Conservation (phyloP, 345 rosid species). For the Laguncularia racemosa region DNA sequence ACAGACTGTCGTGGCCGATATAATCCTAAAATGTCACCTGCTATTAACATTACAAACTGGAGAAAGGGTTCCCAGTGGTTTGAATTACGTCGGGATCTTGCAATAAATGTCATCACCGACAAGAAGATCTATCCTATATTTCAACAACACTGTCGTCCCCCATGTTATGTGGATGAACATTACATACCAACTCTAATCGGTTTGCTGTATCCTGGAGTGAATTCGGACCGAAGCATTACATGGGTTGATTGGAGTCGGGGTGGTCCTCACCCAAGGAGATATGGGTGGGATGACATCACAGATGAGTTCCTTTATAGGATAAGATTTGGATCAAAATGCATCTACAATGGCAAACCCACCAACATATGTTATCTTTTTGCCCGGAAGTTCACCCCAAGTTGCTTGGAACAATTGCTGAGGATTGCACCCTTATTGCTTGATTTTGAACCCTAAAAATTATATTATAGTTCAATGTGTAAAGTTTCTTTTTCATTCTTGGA, state of each 20-base stretch:
- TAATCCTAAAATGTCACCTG: constrained; percentile 47
- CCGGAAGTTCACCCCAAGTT: constrained; percentile 43
- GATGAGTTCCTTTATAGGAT: constrained; percentile 46
- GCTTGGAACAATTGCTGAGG: constrained; percentile 52
- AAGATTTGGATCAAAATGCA: constrained; percentile 33
- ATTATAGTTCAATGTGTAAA: not conserved
- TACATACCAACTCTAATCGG: constrained; percentile 54
- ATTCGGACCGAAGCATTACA: constrained; percentile 47
- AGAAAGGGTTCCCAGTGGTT: constrained; percentile 87
- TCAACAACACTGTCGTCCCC: constrained; percentile 27
- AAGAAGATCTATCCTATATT: constrained; percentile 35
- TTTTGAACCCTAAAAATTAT: constrained; percentile 23
- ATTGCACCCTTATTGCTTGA: constrained; percentile 44
- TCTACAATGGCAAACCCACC: constrained; percentile 32
- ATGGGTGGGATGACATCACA: constrained; percentile 31
- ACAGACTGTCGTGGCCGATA: constrained; percentile 51
- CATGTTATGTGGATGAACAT: constrained; percentile 76
- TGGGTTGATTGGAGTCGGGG: constrained; percentile 67
- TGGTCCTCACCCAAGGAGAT: constrained; percentile 60
- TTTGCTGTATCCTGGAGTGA: constrained; percentile 21
- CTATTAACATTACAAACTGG: constrained; percentile 51
- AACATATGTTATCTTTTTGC: constrained; percentile 46
- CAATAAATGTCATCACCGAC: constrained; percentile 36
- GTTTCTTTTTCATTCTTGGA: not conserved
- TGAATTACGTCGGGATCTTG: constrained; percentile 48